Conservation (phyloP, 1,284 basidiomycete genomes). For the Tausonia pullulans region DNA sequence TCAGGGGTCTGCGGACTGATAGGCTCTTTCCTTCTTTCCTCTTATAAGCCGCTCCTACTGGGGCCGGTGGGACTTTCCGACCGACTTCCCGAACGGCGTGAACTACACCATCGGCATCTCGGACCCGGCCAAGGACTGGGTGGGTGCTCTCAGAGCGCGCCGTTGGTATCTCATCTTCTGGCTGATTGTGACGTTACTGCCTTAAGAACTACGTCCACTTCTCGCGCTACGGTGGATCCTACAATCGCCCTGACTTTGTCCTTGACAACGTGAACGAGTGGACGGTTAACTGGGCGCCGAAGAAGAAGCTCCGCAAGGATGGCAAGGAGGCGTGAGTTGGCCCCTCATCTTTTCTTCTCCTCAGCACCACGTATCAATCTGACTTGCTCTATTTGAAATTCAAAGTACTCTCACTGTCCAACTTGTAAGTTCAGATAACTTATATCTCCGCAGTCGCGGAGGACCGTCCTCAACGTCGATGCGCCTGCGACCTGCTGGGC, state of each 20-base stretch:
- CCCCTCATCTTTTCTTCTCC: neutral
- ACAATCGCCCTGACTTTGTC: neutral
- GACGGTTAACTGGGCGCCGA: constrained; percentile 22
- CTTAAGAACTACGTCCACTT: neutral
- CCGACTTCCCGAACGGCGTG: constrained; percentile 25
- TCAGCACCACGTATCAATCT: neutral
- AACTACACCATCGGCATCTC: constrained; percentile 24
- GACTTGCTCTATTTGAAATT: neutral
- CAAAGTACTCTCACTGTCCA: constrained; percentile 22
- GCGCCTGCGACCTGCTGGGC: too few species aligned
- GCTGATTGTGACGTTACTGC: neutral
- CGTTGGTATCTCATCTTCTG: neutral
- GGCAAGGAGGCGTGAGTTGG: neutral
- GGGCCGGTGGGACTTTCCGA: constrained; percentile 24
- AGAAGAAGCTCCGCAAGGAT: constrained; percentile 12
- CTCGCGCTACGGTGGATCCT: constrained; percentile 3
- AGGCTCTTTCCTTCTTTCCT: too few species aligned
- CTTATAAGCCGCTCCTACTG: constrained; percentile 18
- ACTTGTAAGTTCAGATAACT: neutral
- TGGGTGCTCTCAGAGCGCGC: constrained; percentile 3
- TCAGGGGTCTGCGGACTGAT: too few species aligned
- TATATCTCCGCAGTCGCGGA: too few species aligned
- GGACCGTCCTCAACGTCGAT: too few species aligned
- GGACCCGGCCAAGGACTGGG: constrained; percentile 21
- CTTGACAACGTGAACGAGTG: constrained; percentile 25